Conservation (phyloP, 371 early-diverging fungal genomes). For the Apophysomyces elegans region DNA sequence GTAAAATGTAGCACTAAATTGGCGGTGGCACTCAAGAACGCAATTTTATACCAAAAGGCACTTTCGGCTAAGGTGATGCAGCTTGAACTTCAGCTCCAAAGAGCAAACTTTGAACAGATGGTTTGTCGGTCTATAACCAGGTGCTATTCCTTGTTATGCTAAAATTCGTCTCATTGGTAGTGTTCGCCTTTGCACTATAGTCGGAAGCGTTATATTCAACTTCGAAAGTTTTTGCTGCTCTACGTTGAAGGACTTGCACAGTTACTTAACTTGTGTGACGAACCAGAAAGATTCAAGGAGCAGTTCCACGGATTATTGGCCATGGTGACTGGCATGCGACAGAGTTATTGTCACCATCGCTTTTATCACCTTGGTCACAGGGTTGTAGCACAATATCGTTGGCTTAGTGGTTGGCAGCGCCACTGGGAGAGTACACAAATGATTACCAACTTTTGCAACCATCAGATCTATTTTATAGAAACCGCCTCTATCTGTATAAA, state of each 20-base stretch:
- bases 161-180: background rate
- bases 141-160: too few relatives aligned
- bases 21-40: background rate
- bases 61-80: background rate
- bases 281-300: background rate
- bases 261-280: background rate
- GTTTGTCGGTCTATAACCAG: background rate
- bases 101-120: conserved; percentile 6
- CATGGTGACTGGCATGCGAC: background rate
- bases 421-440: background rate
- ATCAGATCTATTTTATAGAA: conserved; percentile 6
- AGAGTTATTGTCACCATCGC: background rate
- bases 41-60: background rate
- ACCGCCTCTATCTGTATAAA: background rate
- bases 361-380: background rate
- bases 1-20: background rate
- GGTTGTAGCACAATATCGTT: conserved; percentile 2
- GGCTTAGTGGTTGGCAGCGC: conserved; percentile 3
- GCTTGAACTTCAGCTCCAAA: conserved; percentile 2
- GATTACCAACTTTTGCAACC: conserved; percentile 2
- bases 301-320: background rate
- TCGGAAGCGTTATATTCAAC: background rate
- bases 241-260: background rate
- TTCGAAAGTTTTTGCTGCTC: background rate
- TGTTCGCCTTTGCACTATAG: conserved; percentile 14